A percentile compares a stretch with the other conserved stretches of the same genome.
Conservation (phyloP, 1,284 basidiomycete species). For the Puccinia coronata region DNA sequence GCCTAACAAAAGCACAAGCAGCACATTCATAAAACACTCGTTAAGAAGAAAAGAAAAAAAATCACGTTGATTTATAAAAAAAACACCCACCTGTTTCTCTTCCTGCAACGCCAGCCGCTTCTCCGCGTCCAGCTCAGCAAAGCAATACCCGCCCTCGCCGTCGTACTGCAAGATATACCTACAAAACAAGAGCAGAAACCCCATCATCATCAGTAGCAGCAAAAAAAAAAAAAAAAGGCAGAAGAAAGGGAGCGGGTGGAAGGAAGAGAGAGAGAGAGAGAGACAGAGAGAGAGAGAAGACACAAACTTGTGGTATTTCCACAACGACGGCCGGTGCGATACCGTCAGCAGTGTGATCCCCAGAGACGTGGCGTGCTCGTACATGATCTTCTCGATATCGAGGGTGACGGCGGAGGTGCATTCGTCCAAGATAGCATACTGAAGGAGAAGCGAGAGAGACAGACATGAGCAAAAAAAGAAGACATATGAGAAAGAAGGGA, state of each 20-base stretch:
- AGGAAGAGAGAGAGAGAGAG: background rate
- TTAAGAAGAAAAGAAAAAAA: background rate
- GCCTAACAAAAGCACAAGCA: slow-evolving; percentile 54
- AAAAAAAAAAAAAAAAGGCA: background rate
- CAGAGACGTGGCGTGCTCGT: slow-evolving; percentile 74
- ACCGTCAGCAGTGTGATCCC: slow-evolving; percentile 59
- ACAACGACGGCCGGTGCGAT: slow-evolving; percentile 71
- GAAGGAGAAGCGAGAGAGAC: background rate
- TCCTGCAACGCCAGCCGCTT: slow-evolving; percentile 87
- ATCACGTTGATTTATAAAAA: background rate
- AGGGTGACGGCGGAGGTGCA: slow-evolving; percentile 91
- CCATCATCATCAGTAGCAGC: background rate
- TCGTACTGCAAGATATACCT: slow-evolving; percentile 56
- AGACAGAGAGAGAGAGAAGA: background rate
- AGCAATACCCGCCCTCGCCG: slow-evolving; percentile 65
- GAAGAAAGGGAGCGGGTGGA: background rate
- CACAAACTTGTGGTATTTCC: slow-evolving; percentile 85
- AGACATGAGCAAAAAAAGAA: slow-evolving; percentile 1
- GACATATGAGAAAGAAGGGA: background rate
- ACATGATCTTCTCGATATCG: slow-evolving; percentile 92
- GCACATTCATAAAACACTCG: background rate
- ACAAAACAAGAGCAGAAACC: background rate
- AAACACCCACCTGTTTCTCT: slow-evolving; percentile 70
- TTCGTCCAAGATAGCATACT: slow-evolving; percentile 96
- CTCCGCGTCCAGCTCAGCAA: slow-evolving; percentile 89